Percentiles rank a stretch among this genome's conserved stretches.
phyloP scores from a whole-genome alignment of 2,329 filamentous ascomycete species.

The Ceratocystiopsis sp. region DNA sequence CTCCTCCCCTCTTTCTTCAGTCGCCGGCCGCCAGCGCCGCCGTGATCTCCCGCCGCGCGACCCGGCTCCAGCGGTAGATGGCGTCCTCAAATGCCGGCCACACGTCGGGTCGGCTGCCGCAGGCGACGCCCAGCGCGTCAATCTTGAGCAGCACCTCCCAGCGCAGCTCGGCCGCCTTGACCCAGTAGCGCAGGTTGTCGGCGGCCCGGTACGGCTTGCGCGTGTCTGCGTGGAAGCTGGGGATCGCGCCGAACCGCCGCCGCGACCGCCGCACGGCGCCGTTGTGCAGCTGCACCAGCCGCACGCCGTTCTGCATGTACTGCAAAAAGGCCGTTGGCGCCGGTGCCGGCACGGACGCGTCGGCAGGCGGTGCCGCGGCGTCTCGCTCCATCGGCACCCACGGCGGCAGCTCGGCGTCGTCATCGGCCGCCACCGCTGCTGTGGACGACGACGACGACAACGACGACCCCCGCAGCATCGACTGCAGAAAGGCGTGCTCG shows the following conservation, averaged over 20 bases:
- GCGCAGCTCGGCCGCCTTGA: slow-evolving; percentile 84
- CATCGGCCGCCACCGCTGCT: slow-evolving; percentile 1
- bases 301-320: slow-evolving; percentile 59
- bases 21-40: slow-evolving; percentile 21
- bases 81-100: slow-evolving; percentile 77
- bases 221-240: slow-evolving; percentile 78
- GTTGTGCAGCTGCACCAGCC: slow-evolving; percentile 79
- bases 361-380: slow-evolving; percentile 15
- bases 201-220: slow-evolving; percentile 85
- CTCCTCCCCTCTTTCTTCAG: slow-evolving; percentile 21
- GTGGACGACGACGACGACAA: too few relatives aligned
- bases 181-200: slow-evolving; percentile 90
- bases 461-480: slow-evolving; percentile 31
- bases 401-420: slow-evolving; percentile 38
- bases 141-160: slow-evolving; percentile 77
- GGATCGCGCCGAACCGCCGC: slow-evolving; percentile 77
- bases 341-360: slow-evolving; percentile 9
- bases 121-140: slow-evolving; percentile 75
- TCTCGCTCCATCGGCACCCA: slow-evolving; percentile 46
- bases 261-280: slow-evolving; percentile 69
- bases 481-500: slow-evolving; percentile 65
- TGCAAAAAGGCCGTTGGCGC: slow-evolving; percentile 58
- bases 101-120: slow-evolving; percentile 48
- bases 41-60: slow-evolving; percentile 68
- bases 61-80: slow-evolving; percentile 66